Conservation (phyloP, 2,329 filamentous ascomycete genomes). For the Daldinia eschscholtzii region DNA sequence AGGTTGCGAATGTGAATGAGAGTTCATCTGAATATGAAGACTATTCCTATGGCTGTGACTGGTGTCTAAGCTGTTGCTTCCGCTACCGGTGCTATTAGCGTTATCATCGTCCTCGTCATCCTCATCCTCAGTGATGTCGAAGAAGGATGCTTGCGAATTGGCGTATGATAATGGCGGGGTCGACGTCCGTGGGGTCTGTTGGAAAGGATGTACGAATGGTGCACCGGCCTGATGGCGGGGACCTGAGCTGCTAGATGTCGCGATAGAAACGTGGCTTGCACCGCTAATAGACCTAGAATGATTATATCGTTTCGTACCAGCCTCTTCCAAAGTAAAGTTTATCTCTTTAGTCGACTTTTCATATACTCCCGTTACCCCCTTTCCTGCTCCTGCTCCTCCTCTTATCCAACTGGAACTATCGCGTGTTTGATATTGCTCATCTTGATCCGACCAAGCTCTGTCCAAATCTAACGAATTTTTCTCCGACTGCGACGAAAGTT, state of each 20-base stretch:
- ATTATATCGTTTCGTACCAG: constrained; percentile 56
- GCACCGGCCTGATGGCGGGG: constrained; percentile 36
- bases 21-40: constrained; percentile 47
- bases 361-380: constrained; percentile 34
- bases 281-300: constrained; percentile 71
- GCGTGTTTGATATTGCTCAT: constrained; percentile 54
- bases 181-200: constrained; percentile 72
- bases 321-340: constrained; percentile 58
- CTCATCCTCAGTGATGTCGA: constrained; percentile 65
- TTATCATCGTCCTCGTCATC: constrained; percentile 57
- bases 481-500: constrained; percentile 64
- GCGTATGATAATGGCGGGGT: constrained; percentile 71
- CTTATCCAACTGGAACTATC: constrained; percentile 44
- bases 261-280: constrained; percentile 68
- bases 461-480: constrained; percentile 74
- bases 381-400: constrained; percentile 7
- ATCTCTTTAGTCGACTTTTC: constrained; percentile 46
- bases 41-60: constrained; percentile 41
- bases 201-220: constrained; percentile 70
- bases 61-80: constrained; percentile 37
- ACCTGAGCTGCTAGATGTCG: constrained; percentile 63
- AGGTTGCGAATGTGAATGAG: constrained; percentile 50
- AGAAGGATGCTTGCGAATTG: constrained; percentile 67
- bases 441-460: constrained; percentile 69
- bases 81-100: constrained; percentile 51